Conservation (phyloP, 2,329 filamentous ascomycete genomes). For the Sclerotinia minor region DNA sequence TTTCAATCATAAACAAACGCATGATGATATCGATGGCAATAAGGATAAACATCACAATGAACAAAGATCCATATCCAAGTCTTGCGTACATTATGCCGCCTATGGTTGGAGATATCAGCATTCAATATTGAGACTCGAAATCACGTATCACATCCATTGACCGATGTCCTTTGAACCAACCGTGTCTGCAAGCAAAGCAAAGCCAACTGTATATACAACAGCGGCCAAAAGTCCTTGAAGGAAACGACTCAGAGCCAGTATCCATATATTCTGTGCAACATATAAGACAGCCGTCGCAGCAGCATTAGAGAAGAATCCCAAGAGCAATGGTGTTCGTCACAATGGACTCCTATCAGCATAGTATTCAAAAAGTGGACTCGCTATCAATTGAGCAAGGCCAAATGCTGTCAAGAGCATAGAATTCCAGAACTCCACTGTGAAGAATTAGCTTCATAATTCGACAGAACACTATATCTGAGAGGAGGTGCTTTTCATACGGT, state of each 20-base stretch:
- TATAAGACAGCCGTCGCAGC: conserved; percentile 61
- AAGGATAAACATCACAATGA: conserved; percentile 55
- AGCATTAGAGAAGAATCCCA: conserved; percentile 51
- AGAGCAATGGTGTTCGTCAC: conserved; percentile 60
- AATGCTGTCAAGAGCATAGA: conserved; percentile 70
- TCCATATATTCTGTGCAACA: conserved; percentile 41
- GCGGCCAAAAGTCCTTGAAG: conserved; percentile 52
- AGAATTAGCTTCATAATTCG: conserved; percentile 29
- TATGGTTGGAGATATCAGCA: conserved; percentile 51
- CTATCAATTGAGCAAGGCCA: conserved; percentile 63
- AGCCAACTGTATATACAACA: conserved; percentile 70
- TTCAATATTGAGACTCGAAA: conserved; percentile 57
- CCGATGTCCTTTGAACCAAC: conserved; percentile 60
- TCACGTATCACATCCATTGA: conserved; percentile 61
- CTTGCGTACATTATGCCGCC: conserved; percentile 29
- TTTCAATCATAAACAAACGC: conserved; percentile 57
- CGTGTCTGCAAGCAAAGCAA: conserved; percentile 69
- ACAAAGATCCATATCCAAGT: conserved; percentile 60
- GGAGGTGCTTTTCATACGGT: conserved; percentile 26
- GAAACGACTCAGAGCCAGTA: conserved; percentile 23
- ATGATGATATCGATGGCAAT: conserved; percentile 55
- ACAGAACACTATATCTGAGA: not conserved
- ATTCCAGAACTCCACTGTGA: conserved; percentile 65
- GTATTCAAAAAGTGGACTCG: conserved; percentile 41
- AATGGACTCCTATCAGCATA: conserved; percentile 60